Evolutionary conservation across 2,329 filamentous ascomycete species (phyloP), one percentile per base, ranked within the genome.

Genomic region (Aspergillus glaucus): DNA sequence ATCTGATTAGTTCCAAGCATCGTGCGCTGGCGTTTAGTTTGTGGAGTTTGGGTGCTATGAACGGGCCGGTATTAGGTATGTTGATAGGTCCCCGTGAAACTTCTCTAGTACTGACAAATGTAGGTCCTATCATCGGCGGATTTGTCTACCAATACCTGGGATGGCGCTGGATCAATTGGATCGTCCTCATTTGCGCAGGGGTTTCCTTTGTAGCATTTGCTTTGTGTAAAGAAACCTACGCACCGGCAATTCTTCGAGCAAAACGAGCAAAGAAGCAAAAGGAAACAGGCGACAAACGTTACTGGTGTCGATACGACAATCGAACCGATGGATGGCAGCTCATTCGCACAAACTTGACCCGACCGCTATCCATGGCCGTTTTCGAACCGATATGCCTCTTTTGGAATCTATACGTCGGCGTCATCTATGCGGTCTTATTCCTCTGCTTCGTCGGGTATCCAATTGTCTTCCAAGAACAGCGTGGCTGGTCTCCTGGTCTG

Each of bases 391-490:
- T 92, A 46, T 88, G 84, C 73, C 82, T 88, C 9, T 79, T 79
- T 59, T 88, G 79, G 79, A 76, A 82, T 57, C 56, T 80, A 7
- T 82, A 82, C 55, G 76, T 83, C 47, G 77, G 85, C 0, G 68
- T 91, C 17, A 80, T 92, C 21, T 93, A 93, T 62, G 85, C 81
- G 12, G 86, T 91, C n/a, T 71, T 93, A 2, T 89, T 89, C 60
- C 79, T 92, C 19, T 91, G 86, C 68, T 93, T 93, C 68, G 83
- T 92, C 14, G 86, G 86, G 10, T 90, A 90, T 62, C 87, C 87
- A 0, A 83, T 91, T 49, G 83, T 91, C 39, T 92, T 90, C 63
- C 73, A 76, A 10, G 74, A 85, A 34, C 61, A 77, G 50, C 83
- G 88, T 10, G 85, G 86, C 48, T 93, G 88, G 88, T 74, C 75